Evolutionary conservation across 164 flowering plant species (phyloP).

Genomic region (Stephania yunnanensis): DNA sequence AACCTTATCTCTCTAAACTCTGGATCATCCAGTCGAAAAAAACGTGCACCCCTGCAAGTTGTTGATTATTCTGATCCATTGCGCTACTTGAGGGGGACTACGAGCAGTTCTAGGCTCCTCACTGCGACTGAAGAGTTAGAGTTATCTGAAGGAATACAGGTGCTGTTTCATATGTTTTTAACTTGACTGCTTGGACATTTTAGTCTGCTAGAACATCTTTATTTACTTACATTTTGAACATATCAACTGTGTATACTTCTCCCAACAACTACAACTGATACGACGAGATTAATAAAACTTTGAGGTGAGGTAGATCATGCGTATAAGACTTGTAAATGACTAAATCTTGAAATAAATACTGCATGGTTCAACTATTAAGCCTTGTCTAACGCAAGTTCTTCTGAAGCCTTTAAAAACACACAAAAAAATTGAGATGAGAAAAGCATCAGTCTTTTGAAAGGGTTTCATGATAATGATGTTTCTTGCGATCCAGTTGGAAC

Average conservation of each 20-base stretch:
- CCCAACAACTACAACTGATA: neutral
- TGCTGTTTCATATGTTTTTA: conserved; percentile 14
- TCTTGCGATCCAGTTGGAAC: too few species aligned
- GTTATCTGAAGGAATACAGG: conserved; percentile 89
- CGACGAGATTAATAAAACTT: neutral
- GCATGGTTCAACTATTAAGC: too few species aligned
- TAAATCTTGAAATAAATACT: too few species aligned
- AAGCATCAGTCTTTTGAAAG: too few species aligned
- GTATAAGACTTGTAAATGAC: too few species aligned
- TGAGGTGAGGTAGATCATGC: neutral
- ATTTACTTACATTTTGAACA: neutral
- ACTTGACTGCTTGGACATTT: neutral
- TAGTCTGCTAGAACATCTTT: neutral
- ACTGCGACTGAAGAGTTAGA: conserved; percentile 64
- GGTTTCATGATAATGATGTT: too few species aligned
- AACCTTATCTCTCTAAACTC: conserved; percentile 41
- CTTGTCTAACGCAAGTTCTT: too few species aligned
- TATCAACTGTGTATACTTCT: neutral
- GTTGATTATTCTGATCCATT: conserved; percentile 71
- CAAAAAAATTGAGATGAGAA: too few species aligned
- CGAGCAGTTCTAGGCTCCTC: conserved; percentile 63
- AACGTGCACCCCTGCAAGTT: conserved; percentile 47
- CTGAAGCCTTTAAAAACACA: too few species aligned
- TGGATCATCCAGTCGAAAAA: conserved; percentile 53
- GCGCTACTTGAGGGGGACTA: conserved; percentile 62